Base-by-base conservation (phyloP, 371 early-diverging fungal genomes). In the Cokeromyces recurvatus region DNA sequence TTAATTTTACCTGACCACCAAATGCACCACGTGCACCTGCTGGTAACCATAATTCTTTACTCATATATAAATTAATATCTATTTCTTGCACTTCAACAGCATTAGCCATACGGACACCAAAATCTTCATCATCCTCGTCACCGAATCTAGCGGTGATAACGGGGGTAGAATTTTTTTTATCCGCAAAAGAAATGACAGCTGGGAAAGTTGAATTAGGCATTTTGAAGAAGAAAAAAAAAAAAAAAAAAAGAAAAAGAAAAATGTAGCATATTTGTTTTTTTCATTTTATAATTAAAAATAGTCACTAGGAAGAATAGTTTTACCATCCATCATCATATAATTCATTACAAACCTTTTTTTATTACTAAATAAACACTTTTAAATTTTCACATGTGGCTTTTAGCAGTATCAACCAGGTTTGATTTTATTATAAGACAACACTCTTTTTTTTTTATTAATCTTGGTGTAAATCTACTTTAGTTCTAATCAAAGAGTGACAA, bases 21-120 rank as follows among this genome's bases (percentile, higher is more conserved):
- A 92, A 94, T 7, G 88, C 91, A 31, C 92, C 94, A 36, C 93
- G 84, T 35, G 85, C 87, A 31, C 90, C 89, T 29, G 71, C 43
- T 14, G 94, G 94, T 22, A 71, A 59, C 92, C 92, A 94, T n/a
- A 92, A 75, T 31, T 83, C 77, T 35, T 85, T 84, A 43, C 82
- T 82, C 45, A 85, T 74, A 51, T 74, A 92, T 35, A 89, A 62
- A 51, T 90, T 82, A 2, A 64, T 66, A 47, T 90, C 92, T 4
- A 85, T 71, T 55, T 86, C 83, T 55, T 77, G 64, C 3, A 82
- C 64, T 53, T 73, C 68, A 47, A 79, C 67, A 11, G 68, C 71
- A 27, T 67, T 50, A 1, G 61, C 68, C 57, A 74, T 67, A 23
- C 59, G 59, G 21, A 29, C 24, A 32, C 54, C 53, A 34, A 59